Evolutionary conservation across 331 rosid species (phyloP), one percentile per base, ranked within the genome.

Genomic region (Rosa hybrid): DNA sequence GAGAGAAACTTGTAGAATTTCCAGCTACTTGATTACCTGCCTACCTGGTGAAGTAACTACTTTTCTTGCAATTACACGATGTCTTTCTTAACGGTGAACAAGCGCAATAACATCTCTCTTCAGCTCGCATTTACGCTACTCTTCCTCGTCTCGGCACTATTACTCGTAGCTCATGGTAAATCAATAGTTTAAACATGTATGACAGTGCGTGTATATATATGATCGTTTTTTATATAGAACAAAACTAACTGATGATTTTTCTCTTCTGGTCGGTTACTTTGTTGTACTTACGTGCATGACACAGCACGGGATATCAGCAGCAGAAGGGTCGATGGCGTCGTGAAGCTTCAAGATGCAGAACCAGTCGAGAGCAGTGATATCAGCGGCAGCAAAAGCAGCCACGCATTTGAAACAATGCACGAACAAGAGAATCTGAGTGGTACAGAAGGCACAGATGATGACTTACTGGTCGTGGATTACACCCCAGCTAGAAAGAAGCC

Each of bases 401-500:
- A 73, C n/a, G 42, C 18, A 34, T 51, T 51, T 65, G 30, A 75
- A 57, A 57, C 41, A 25, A 57, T 21, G 13, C 69, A 23, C 42
- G 21, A 75, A 1, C 12, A 59, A 11, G 45, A 41, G 18, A 59
- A 41, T 41, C 54, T 39, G 18, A 59, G 39, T 10, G 41, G 54
- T 14, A 7, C 70, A 64, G 42, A 65, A 74, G 78, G 30, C 25
- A 16, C 7, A 3, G 75, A 51, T 57, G 63, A n/a, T 10, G 78
- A 67, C 62, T 74, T 54, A 34, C 76, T 44, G 54, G 74, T 56
- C 2, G 57, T 83, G 82, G 82, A 78, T 45, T 83, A 83, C 63
- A 72, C 86, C 65, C 76, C 80, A 1, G 67, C 79, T 1, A 83
- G 30, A 62, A 72, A 68, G 48, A 83, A 73, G 23, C 30, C 18